These are phyloP conservation scores for Dactylellina drechsleri DNA, from an alignment of 2,329 filamentous ascomycete genomes.

Conservation along the genomic window DNA sequence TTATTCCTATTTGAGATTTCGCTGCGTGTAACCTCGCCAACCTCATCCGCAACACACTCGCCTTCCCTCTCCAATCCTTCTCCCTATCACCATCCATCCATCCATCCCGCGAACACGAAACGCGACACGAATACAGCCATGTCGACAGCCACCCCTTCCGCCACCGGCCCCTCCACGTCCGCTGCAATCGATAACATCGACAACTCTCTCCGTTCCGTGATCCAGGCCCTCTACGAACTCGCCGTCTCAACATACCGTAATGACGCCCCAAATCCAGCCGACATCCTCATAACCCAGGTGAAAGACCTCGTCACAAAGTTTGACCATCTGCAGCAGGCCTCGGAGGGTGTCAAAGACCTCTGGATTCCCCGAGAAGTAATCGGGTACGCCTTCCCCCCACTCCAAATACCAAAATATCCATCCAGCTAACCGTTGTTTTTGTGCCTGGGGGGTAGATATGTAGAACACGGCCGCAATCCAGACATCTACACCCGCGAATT, in stretches of 20 bases:
- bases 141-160: slow-evolving; percentile 33
- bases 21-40: slow-evolving; percentile 40
- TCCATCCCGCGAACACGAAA: background rate
- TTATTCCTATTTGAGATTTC: background rate
- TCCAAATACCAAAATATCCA: background rate
- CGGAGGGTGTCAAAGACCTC: slow-evolving; percentile 61
- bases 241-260: slow-evolving; percentile 73
- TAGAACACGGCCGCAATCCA: slow-evolving; percentile 76
- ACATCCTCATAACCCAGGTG: slow-evolving; percentile 69
- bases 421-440: background rate
- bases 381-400: slow-evolving; percentile 60
- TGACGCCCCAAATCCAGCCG: slow-evolving; percentile 65
- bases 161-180: slow-evolving; percentile 15
- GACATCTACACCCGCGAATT: slow-evolving; percentile 80
- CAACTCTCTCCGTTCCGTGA: slow-evolving; percentile 72
- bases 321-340: slow-evolving; percentile 16
- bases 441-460: slow-evolving; percentile 65
- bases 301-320: slow-evolving; percentile 58
- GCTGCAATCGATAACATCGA: slow-evolving; percentile 38
- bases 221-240: slow-evolving; percentile 72
- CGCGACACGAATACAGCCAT: slow-evolving; percentile 11
- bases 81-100: background rate
- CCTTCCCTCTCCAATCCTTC: background rate
- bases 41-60: slow-evolving; percentile 36
- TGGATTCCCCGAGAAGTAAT: slow-evolving; percentile 63